Conservation (phyloP, 2,329 filamentous ascomycete species). For the Aspergillus caelatus region DNA sequence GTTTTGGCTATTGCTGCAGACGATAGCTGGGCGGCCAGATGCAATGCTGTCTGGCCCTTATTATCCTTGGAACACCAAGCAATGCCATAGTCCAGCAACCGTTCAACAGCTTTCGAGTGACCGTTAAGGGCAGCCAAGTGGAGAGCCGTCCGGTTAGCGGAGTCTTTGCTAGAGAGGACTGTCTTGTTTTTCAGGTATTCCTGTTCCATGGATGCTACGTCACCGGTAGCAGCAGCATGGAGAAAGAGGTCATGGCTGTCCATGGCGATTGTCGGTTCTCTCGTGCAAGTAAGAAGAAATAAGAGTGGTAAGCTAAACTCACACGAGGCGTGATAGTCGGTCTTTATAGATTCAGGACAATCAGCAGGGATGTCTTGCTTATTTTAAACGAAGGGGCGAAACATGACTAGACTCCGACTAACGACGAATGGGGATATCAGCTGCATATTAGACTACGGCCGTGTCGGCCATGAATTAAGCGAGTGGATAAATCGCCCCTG, state of each 20-base stretch:
- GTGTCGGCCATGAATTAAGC: neutral
- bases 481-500: neutral
- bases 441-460: neutral
- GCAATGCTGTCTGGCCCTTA: neutral
- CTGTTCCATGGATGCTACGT: neutral
- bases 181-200: neutral
- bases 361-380: neutral
- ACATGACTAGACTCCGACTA: neutral
- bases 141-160: neutral
- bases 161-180: neutral
- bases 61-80: neutral
- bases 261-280: neutral
- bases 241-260: neutral
- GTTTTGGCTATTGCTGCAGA: neutral
- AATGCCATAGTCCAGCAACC: neutral
- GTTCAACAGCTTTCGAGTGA: neutral
- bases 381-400: neutral
- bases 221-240: neutral
- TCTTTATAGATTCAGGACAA: neutral
- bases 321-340: neutral
- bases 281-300: neutral
- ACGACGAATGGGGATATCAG: neutral
- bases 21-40: neutral
- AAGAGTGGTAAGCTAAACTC: neutral
- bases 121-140: neutral